Evolutionary conservation across 768 basidiomycete species (phyloP), one percentile per base, ranked within the genome.

Genomic region (Paxillus involutus): DNA sequence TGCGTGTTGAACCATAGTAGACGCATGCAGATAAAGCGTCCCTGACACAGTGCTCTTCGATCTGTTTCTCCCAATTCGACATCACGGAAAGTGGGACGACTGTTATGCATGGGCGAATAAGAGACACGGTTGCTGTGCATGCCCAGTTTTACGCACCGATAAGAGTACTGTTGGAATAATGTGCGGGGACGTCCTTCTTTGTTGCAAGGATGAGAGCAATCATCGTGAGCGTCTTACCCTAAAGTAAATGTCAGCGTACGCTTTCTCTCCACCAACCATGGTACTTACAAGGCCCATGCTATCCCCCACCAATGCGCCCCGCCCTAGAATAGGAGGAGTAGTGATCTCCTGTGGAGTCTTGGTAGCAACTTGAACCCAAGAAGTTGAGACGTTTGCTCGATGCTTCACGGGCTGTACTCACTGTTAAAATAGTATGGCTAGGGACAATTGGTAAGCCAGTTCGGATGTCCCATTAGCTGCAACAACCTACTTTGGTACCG

Each of bases 201-300:
- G 94, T 94, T 2, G 89, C 84, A 26, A 94, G 69, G 39, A 94
- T 79, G 14, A 97, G 76, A 6, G 92, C 78, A 39, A 97, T 73
- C 81, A 94, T 92, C 0, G 91, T 93, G 40, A 97, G 74, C 0
- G 95, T 97, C 77, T 96, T 97, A 0, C 94, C 94, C 86, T 88
- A 56, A 7, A 40, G 44, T 55, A n/a, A 1, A 55, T 26, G 16
- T 61, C 43, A 63, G 21, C 42, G 40, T 29, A 45, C 21, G 36
- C 36, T 19, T 44, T 50, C 29, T 14, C 6, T 33, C 14, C 36
- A 11, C 19, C 21, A 6, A 24, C 35, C 13, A 51, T 59, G 47
- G 42, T 30, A 29, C 71, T 39, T 62, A 83, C 82, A 52, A 82
- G 61, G 51, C 85, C 94, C 94, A 97, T 97, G 39, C 90, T 89